Conservation (phyloP, 345 rosid species). For the Raphanus raphanistrum region DNA sequence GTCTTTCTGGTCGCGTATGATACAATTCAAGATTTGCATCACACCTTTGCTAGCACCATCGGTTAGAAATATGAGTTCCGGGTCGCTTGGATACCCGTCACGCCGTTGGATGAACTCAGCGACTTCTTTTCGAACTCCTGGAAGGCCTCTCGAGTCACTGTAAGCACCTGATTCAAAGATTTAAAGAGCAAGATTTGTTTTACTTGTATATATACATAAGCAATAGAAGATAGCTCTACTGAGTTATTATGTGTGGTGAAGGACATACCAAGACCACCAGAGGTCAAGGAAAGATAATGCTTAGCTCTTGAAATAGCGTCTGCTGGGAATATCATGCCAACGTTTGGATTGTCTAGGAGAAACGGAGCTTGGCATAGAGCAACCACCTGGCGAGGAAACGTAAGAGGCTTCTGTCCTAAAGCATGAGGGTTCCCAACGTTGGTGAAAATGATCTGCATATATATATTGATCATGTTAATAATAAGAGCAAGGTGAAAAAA, state of each 20-base stretch:
- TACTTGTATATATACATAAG: neutral
- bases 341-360: slow-evolving; percentile 96
- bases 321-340: slow-evolving; percentile 84
- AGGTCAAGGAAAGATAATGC: slow-evolving; percentile 74
- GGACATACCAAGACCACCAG: slow-evolving; percentile 88
- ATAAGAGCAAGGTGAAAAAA: neutral
- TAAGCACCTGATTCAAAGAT: slow-evolving; percentile 68
- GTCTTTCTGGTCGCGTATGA: slow-evolving; percentile 74
- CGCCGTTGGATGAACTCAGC: slow-evolving; percentile 88
- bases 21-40: slow-evolving; percentile 80
- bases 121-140: slow-evolving; percentile 82
- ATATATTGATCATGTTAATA: neutral
- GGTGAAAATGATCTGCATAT: slow-evolving; percentile 83
- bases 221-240: neutral
- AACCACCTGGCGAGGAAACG: slow-evolving; percentile 97
- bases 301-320: slow-evolving; percentile 96
- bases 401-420: slow-evolving; percentile 91
- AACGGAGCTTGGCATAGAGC: slow-evolving; percentile 99
- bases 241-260: neutral
- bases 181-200: neutral
- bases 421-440: slow-evolving; percentile 99
- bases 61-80: slow-evolving; percentile 87
- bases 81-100: slow-evolving; percentile 96
- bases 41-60: slow-evolving; percentile 99
- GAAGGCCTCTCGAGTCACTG: slow-evolving; percentile 91